Base-by-base conservation (phyloP, 805 yeast genomes). In the Barnettozyma pratensis region DNA sequence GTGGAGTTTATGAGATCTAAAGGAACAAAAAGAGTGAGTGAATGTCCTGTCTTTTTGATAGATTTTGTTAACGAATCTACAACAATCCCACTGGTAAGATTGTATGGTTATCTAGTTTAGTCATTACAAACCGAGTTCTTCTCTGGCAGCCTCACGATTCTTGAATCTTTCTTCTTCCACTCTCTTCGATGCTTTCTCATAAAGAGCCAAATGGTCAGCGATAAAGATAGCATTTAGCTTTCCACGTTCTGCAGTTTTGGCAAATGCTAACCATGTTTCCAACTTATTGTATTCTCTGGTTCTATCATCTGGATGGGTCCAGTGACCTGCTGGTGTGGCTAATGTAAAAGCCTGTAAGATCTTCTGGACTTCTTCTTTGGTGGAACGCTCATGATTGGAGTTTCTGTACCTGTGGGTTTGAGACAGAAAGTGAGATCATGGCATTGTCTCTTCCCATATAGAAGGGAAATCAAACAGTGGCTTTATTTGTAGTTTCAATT, bases 181-280 rank as follows among this genome's bases (percentile, higher is more conserved):
- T 11, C 34, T 31, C 34, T 31, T 11, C 34, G 11, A 31, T 31
- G 8, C 11, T 3, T 31, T 31, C 34, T 71, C 74, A 49, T 67
- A 71, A 1, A 63, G 65, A 3, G 71, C 73, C 34, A 69, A 48
- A 19, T 67, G 68, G 51, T 71, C 75, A 14, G 75, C 75, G 42
- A 71, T 49, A 51, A 71, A 71, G 9, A 70, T 49, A 3, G 69
- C 63, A 48, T 66, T 66, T 51, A 71, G 58, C 54, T 71, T 70
- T 0, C 72, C 75, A 25, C 56, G 53, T 50, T 71, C 75, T 29
- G 68, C 58, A 11, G 63, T 50, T 45, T 65, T 51, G 11, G 73
- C 74, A 7, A 71, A 53, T 19, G 69, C 60, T 10, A 60, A 56
- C 74, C 74, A 70, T 49, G 63, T 64, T 40, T 66, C 69, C n/a